These are phyloP conservation scores for Polygonum maritimum DNA, from an alignment of 148 eudicot species.

Conservation along the genomic window DNA sequence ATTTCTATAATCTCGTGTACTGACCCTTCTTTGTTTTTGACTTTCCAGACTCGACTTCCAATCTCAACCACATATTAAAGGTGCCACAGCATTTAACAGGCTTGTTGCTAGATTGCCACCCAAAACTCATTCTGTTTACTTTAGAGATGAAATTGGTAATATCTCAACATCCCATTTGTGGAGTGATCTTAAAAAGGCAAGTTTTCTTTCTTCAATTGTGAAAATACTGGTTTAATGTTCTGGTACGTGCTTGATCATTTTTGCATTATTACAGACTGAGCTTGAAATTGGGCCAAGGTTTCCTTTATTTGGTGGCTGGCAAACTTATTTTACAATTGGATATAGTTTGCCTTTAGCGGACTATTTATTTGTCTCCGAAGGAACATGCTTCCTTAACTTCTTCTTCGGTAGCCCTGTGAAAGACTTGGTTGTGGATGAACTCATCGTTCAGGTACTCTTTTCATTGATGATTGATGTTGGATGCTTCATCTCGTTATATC, in stretches of 20 bases:
- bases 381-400: slow-evolving; percentile 64
- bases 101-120: slow-evolving; percentile 73
- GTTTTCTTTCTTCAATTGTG: neutral
- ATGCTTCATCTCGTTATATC: neutral
- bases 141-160: slow-evolving; percentile 96
- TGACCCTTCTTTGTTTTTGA: slow-evolving; percentile 4
- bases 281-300: slow-evolving; percentile 89
- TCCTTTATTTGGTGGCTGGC: slow-evolving; percentile 98
- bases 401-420: slow-evolving; percentile 74
- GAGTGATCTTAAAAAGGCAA: slow-evolving; percentile 55
- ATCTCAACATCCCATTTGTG: slow-evolving; percentile 86
- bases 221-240: slow-evolving; percentile 5
- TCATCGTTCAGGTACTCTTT: slow-evolving; percentile 68
- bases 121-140: slow-evolving; percentile 88
- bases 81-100: slow-evolving; percentile 58
- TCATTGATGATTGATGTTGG: neutral
- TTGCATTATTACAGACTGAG: slow-evolving; percentile 56
- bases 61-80: slow-evolving; percentile 53
- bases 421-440: slow-evolving; percentile 70
- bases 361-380: slow-evolving; percentile 70
- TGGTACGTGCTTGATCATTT: slow-evolving; percentile 14
- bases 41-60: slow-evolving; percentile 73
- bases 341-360: slow-evolving; percentile 84
- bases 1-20: neutral
- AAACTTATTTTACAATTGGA: slow-evolving; percentile 79